These are phyloP conservation scores for Calonectria pseudoreteaudii DNA, from an alignment of 2,329 filamentous ascomycete genomes.

Conservation along the genomic window DNA sequence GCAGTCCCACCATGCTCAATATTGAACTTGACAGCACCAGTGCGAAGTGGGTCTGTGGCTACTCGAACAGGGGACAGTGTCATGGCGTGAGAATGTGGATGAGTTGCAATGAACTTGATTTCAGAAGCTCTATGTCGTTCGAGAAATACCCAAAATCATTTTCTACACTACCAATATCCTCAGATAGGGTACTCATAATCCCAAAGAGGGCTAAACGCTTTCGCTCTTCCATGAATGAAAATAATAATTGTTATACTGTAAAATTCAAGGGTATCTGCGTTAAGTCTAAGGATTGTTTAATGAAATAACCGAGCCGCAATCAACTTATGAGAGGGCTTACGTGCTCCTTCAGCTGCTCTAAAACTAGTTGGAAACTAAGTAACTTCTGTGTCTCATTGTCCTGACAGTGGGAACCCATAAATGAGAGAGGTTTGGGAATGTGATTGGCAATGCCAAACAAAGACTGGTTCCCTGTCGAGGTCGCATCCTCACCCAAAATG, in stretches of 20 bases:
- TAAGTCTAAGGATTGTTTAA: not conserved
- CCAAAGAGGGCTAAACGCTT: not conserved
- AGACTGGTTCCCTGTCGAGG: not conserved
- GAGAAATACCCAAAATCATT: too few relatives aligned
- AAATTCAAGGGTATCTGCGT: not conserved
- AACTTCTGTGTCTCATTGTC: not conserved
- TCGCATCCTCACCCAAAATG: not conserved
- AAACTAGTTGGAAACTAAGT: not conserved
- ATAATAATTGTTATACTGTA: not conserved
- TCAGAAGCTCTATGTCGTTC: too few relatives aligned
- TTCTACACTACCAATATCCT: too few relatives aligned
- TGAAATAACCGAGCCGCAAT: not conserved
- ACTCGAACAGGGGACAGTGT: too few relatives aligned
- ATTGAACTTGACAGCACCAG: too few relatives aligned
- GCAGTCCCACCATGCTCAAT: too few relatives aligned
- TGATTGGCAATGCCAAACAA: not conserved
- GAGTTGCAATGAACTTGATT: too few relatives aligned
- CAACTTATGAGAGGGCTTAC: not conserved
- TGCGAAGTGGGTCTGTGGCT: too few relatives aligned
- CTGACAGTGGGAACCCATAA: not conserved
- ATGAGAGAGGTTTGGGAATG: not conserved
- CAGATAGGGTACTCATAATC: too few relatives aligned
- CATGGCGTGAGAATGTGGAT: too few relatives aligned
- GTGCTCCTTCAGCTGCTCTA: not conserved
- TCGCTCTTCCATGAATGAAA: not conserved